These are phyloP conservation scores for Xylaria polymorpha DNA, from an alignment of 2,329 filamentous ascomycete species.

Conservation along the genomic window DNA sequence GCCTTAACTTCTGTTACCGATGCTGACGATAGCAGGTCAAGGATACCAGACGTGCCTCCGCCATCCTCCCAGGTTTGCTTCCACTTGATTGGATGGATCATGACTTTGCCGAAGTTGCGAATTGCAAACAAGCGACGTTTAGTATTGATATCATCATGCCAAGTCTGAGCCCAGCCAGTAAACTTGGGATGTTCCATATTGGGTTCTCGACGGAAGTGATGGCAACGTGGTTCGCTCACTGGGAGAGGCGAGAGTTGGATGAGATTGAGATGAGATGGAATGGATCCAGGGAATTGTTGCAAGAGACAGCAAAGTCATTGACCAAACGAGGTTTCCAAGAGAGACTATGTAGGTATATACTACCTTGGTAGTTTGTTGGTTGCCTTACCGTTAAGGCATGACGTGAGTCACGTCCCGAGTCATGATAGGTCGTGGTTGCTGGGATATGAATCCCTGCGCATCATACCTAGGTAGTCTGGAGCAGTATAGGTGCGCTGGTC, in stretches of 20 bases:
- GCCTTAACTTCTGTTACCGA: conserved; percentile 31
- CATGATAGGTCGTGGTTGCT: neutral
- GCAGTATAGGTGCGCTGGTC: neutral
- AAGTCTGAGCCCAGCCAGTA: conserved; percentile 31
- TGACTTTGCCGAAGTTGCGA: conserved; percentile 23
- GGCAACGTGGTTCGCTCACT: neutral
- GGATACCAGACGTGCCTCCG: conserved; percentile 33
- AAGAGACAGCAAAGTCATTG: neutral
- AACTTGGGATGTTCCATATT: conserved; percentile 24
- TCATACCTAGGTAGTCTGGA: neutral
- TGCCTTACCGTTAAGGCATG: neutral
- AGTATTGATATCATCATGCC: conserved; percentile 24
- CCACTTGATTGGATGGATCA: conserved; percentile 24
- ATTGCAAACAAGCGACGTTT: conserved; percentile 22
- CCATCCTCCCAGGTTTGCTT: conserved; percentile 30
- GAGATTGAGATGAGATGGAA: neutral
- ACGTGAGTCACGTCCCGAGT: conserved; percentile 11
- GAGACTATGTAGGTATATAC: too few relatives aligned
- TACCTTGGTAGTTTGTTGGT: neutral
- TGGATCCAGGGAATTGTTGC: too few relatives aligned
- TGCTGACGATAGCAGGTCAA: conserved; percentile 29
- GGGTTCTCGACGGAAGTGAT: neutral
- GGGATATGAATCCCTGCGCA: neutral
- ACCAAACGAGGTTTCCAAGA: neutral
- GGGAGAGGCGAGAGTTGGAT: neutral